Base-by-base conservation (phyloP, 2,329 filamentous ascomycete genomes). In the Epichloe coenophiala region DNA sequence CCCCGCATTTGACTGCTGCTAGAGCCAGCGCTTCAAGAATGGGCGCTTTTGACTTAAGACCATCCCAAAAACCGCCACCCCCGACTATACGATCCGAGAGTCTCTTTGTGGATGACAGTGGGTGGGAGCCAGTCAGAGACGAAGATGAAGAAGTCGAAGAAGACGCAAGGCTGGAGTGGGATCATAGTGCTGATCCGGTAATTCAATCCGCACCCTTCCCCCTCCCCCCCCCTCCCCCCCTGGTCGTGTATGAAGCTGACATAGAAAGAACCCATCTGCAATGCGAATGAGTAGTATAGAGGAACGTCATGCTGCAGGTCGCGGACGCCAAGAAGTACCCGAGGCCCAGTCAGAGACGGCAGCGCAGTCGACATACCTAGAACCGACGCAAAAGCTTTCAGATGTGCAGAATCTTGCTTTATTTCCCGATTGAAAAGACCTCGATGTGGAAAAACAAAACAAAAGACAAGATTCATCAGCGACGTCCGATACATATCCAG, bases 71-170 rank as follows among this genome's bases (percentile, higher is more conserved):
- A 35, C 73, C 74, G 3, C 75, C 77, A 15, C 72, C 76, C 12
- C 71, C 78, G 13, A 80, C 78, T 23, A 70, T 80, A 45, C 74
- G 80, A 52, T 76, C 81, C 0, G 80, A 88, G 49, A 82, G 81
- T 47, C 70, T 90, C 5, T 89, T 90, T 59, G 75, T 89, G n/a
- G 81, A 87, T 33, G 83, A 88, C 23, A 84, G 88, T 54, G 72
- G 76, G 43, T 91, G 86, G 86, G 83, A 88, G 56, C 85, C 86
- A 2, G 72, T 84, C 2, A 75, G 63, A 44, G 68, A 77, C 31
- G 72, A 74, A 3, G 81, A 77, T 21, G 80, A 83, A 33, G 76
- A 82, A 12, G 78, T 79, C 6, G 81, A 83, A 33, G 78, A 81
- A 49, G 77, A 81, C 55, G 80, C 81, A 47, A 80, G 81, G 58